These are phyloP conservation scores for Amanita pallidorosea DNA, from an alignment of 768 basidiomycete genomes.

Conservation along the genomic window DNA sequence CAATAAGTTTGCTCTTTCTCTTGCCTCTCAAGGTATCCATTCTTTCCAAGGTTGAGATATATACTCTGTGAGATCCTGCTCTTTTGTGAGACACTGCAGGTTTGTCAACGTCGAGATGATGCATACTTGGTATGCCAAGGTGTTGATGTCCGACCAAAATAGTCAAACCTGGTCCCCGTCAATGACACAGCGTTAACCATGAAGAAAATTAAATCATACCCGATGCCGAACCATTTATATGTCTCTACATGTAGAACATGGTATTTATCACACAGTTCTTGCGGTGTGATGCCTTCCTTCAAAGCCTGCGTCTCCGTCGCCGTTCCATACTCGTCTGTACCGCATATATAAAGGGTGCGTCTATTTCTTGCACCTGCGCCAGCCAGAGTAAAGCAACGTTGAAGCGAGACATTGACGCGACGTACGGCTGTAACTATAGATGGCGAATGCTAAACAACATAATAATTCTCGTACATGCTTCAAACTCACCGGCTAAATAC, in stretches of 20 bases:
- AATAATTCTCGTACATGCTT: background rate
- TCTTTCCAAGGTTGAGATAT: slow-evolving; percentile 73
- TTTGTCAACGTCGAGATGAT: background rate
- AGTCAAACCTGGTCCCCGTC: slow-evolving; percentile 61
- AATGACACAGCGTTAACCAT: slow-evolving; percentile 1
- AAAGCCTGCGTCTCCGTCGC: slow-evolving; percentile 96
- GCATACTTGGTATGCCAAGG: slow-evolving; percentile 78
- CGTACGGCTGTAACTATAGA: slow-evolving; percentile 51
- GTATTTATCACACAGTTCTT: slow-evolving; percentile 85
- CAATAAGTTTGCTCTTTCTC: slow-evolving; percentile 92
- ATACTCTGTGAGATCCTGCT: slow-evolving; percentile 82
- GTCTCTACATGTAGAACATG: slow-evolving; percentile 80
- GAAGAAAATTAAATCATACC: slow-evolving; percentile 30
- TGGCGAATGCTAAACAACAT: background rate
- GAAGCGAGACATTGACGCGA: background rate
- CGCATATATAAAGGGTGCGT: slow-evolving; percentile 89
- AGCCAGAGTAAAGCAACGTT: slow-evolving; percentile 3
- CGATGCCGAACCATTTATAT: slow-evolving; percentile 97
- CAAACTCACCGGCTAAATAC: slow-evolving; percentile 83
- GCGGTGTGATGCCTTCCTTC: slow-evolving; percentile 74
- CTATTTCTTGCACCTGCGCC: slow-evolving; percentile 63
- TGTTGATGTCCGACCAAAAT: slow-evolving; percentile 93
- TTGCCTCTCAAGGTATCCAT: slow-evolving; percentile 70
- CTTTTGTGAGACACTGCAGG: background rate
- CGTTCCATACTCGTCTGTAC: slow-evolving; percentile 99